A percentile compares a stretch with the other conserved stretches of the same genome.
phyloP scores from a whole-genome alignment of 768 basidiomycete genomes.

The Cystofilobasidium bisporidii region DNA sequence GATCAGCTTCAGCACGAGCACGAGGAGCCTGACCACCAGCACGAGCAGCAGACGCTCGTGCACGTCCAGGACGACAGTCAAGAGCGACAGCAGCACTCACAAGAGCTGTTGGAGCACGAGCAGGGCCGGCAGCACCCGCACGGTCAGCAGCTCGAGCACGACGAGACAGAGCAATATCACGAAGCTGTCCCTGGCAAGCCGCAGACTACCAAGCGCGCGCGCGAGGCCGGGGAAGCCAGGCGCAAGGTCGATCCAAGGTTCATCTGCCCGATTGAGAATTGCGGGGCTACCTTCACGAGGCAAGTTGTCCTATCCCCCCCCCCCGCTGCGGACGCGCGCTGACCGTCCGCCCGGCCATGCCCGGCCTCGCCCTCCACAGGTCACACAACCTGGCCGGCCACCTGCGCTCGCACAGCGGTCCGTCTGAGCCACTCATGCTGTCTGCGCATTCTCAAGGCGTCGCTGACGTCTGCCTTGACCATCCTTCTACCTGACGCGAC shows the following conservation, averaged over 20 bases:
- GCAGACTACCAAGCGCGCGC: background rate
- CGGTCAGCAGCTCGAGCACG: background rate
- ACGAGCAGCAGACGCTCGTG: background rate
- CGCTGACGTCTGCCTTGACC: background rate
- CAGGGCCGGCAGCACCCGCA: too few relatives aligned
- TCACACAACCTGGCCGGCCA: background rate
- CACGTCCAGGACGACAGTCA: background rate
- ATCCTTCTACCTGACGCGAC: too few relatives aligned
- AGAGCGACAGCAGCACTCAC: too few relatives aligned
- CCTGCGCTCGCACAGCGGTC: constrained; percentile 4
- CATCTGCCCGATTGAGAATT: background rate
- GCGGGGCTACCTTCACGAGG: background rate
- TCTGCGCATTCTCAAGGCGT: background rate
- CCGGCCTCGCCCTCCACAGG: background rate
- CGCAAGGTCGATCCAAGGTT: background rate
- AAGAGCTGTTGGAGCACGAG: too few relatives aligned
- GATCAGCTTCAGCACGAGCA: background rate
- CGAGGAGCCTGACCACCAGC: background rate
- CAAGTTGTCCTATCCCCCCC: background rate
- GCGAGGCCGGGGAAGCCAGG: background rate
- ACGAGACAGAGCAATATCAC: background rate
- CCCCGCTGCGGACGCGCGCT: background rate
- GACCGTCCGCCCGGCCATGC: background rate
- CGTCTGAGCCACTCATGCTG: background rate
- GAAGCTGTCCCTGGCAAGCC: background rate